Evolutionary conservation across 768 basidiomycete genomes (phyloP), one percentile per base, ranked within the genome.

Genomic region (Auricularia cornea): DNA sequence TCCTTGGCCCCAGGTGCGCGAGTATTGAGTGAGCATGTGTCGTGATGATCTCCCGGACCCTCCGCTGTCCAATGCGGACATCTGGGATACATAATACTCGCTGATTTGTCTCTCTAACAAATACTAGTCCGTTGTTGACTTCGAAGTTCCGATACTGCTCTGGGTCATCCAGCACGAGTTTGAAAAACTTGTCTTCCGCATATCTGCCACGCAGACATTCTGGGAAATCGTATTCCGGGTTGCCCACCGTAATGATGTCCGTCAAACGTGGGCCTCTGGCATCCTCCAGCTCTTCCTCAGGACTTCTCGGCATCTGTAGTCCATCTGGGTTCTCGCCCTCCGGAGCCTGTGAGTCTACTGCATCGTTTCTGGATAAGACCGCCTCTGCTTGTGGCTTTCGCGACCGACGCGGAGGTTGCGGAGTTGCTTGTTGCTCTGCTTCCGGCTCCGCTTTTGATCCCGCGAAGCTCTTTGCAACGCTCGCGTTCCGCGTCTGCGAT

Each of bases 1-100:
- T 80, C 1, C 10, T 33, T 0, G 66, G 30, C 1, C 79, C 76
- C 0, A 80, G 62, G 59, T 80, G 79, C 0, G 77, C 79, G 1
- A 80, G 60, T 0, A 80, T 4, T 0, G 74, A 77, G 38, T 80
- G 79, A 0, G 66, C 65, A 18, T 67, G 66, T 3, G 61, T 44
- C 12, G 66, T 66, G 18, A 66, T n/a, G 3, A 65, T 63, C 41
- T 67, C 66, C 3, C 65, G 41, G 2, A 60, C 64, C 10, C 61
- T 6, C 5, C 61, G 40, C 3, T 26, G 16, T 5, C 64, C 61
- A 33, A 64, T 41, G 6, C 44, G 31, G 20, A 62, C 62, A 44
- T 66, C 66, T 8, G 67, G 67, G n/a, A 68, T 62, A 35, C 66
- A 68, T 2, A 68, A 40, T 2, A 44, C 35, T 5, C 59, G 54